Conservation (phyloP, 805 yeast species). For the Naumovozyma baii region DNA sequence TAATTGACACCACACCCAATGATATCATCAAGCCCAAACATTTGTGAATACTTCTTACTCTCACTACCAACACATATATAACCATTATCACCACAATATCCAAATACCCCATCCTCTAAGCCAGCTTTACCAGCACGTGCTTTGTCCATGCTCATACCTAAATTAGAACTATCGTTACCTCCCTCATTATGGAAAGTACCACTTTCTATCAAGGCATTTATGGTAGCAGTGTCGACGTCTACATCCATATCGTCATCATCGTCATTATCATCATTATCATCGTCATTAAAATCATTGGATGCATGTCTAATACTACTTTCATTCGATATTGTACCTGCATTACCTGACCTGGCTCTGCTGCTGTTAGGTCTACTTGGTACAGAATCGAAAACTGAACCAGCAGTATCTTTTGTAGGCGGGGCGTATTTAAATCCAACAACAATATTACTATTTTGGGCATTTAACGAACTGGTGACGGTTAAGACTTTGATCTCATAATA, state of each 20-base stretch:
- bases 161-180: background rate
- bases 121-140: constrained; percentile 2
- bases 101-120: constrained; percentile 20
- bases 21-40: constrained; percentile 48
- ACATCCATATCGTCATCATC: constrained; percentile 1
- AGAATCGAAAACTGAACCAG: background rate
- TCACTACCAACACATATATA: constrained; percentile 19
- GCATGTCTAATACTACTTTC: background rate
- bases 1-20: constrained; percentile 82
- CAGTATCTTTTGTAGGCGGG: background rate
- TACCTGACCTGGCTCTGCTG: background rate
- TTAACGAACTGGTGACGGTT: constrained; percentile 19
- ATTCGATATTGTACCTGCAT: background rate
- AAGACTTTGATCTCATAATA: constrained; percentile 25
- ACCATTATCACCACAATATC: constrained; percentile 26
- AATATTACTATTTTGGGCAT: constrained; percentile 21
- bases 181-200: background rate
- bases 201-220: background rate
- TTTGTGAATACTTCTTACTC: constrained; percentile 14
- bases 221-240: background rate
- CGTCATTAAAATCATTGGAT: background rate
- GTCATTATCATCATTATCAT: constrained; percentile 1
- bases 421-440: constrained; percentile 24
- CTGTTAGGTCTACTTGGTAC: background rate
- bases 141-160: background rate